Base-by-base conservation (phyloP, 2,329 filamentous ascomycete species). In the Trichoderma oligosporum region DNA sequence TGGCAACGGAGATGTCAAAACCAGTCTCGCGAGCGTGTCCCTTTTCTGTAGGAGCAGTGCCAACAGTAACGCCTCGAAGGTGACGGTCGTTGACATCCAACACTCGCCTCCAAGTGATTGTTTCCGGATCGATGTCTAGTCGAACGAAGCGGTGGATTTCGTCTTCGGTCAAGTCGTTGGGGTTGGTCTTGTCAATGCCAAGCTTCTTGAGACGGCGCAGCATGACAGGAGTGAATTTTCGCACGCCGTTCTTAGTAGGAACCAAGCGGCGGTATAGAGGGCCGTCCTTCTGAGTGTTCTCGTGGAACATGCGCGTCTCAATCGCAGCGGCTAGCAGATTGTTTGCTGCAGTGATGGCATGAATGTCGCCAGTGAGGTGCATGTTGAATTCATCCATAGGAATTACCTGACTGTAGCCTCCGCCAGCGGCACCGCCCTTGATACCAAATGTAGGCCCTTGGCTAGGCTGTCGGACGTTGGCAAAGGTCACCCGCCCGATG, bases 341-440 rank as follows among this genome's bases (percentile, higher is more conserved):
- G 82, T 97, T 99, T 35, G 94, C 94, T 25, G 93, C 93, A 53
- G 91, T 91, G 68, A 99, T 94, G 63, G 94, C 94, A 72, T 99
- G 94, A 57, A 99, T 97, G 71, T 99, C 94, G 67, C 94, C 94
- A 56, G 94, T 99, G 67, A 99, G 77, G 73, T 99, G 94, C 69
- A 99, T 79, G 76, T 99, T 99, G 80, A 99, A 99, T 74, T 99
- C 94, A 67, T 99, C 94, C 94, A 99, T 99, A 59, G 94, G 94
- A 67, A 99, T 97, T 69, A 99, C 94, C 73, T 99, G 94, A 73
- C 91, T 96, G 83, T 97, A 99, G 36, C 94, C 94, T 72, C 94
- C 94, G 67, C 94, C 94, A 57, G 94, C 94, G 59, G 94, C 94
- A 67, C 94, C 94, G 61, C 94, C 94, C 81, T 99, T 99, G 81